Evolutionary conservation across 1,139 yeast genomes (phyloP), one percentile per base, ranked within the genome.

Genomic region (Geotrichum cucujoidarum): DNA sequence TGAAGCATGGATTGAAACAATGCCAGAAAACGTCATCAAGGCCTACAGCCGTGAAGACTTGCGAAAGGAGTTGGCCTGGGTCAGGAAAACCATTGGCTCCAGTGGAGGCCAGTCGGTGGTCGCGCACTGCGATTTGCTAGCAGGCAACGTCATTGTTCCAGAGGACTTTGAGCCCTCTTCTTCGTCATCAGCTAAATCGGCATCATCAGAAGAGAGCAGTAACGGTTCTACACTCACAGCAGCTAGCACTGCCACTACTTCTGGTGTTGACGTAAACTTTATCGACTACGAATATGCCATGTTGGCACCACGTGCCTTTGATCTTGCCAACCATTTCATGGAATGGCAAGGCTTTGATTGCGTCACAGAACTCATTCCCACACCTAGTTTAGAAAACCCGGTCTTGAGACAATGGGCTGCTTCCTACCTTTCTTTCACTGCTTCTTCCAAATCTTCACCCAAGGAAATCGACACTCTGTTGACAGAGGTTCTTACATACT

Each of bases 341-440:
- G 95, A 85, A 65, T 85, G 92, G 92, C 94, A 85, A 61, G 95
- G 95, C 1, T 83, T 83, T 57, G 80, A 81, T 53, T 85, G 94
- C 63, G 78, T 80, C 54, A 72, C 77, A 21, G 66, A 72, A 11
- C 75, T 77, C 6, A 81, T 84, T 34, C 90, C 88, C 0, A 63
- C 64, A 8, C 84, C 86, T 0, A 49, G 66, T 0, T 55, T 54
- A 4, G 50, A 61, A 2, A 79, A 81, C 55, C 69, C 69, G 0
- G 67, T 72, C 1, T 63, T 83, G 59, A 68, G 77, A 1, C 65
- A 64, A 35, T 84, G 92, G 73, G 61, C 63, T 3, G 61, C 60
- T 20, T 59, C 60, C 37, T 69, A 69, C 48, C 58, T 69, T n/a
- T 21, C 53, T 4, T 20, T 21, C 36, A 20, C 41, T 33, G 24